phyloP scores from a whole-genome alignment of 2,329 filamentous ascomycete species.

The Neofusicoccum kwambonambiense region DNA sequence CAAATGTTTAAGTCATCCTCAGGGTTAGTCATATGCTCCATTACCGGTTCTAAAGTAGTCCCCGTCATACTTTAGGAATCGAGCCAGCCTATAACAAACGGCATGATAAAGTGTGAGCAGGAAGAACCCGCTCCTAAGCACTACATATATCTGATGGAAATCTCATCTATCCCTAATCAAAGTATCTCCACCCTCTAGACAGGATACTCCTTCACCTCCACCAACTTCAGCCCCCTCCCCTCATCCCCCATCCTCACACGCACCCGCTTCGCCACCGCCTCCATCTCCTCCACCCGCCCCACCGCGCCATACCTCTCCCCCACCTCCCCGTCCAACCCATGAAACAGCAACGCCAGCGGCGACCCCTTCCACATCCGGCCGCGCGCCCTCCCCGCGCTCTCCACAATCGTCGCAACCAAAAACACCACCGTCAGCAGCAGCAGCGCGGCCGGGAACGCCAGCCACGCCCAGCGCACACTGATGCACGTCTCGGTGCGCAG shows the following conservation, averaged over 20 bases:
- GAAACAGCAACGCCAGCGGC: neutral
- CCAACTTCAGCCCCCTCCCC: neutral
- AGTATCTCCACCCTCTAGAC: no score
- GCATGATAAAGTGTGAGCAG: no score
- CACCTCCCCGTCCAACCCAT: neutral
- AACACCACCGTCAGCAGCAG: neutral
- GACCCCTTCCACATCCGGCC: neutral
- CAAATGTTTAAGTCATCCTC: no score
- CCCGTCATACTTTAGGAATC: no score
- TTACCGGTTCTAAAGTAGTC: no score
- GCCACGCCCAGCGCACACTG: neutral
- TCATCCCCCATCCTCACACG: neutral
- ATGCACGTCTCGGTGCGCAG: neutral
- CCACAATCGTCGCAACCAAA: neutral
- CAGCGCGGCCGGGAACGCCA: neutral
- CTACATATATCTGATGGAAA: no score
- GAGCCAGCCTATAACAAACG: no score
- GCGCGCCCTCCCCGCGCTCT: neutral
- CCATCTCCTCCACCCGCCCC: neutral
- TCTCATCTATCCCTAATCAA: no score
- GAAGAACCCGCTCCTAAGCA: no score
- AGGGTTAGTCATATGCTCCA: no score
- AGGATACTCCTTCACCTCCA: neutral
- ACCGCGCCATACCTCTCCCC: neutral
- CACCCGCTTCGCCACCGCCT: neutral